phyloP scores from a whole-genome alignment of 2,329 filamentous ascomycete genomes.

The Aspergillus neotritici region DNA sequence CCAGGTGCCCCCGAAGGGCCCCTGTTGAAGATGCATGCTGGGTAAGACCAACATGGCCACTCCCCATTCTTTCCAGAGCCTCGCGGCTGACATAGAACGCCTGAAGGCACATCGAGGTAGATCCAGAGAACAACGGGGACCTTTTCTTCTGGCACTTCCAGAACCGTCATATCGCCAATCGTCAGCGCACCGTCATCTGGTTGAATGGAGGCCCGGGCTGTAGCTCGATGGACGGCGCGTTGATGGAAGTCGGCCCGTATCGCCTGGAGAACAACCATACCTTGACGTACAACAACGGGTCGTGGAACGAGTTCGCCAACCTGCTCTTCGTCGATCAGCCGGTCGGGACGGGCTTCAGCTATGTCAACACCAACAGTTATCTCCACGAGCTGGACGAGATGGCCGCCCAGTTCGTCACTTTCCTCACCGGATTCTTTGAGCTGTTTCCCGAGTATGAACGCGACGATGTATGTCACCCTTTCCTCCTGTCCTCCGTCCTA shows the following conservation, averaged over 20 bases:
- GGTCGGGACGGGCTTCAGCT: slow-evolving; percentile 94
- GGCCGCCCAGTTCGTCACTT: slow-evolving; percentile 79
- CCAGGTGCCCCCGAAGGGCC: slow-evolving; percentile 77
- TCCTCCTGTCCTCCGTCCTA: background rate
- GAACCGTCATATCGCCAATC: slow-evolving; percentile 90
- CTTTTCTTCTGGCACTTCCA: slow-evolving; percentile 98
- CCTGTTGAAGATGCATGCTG: slow-evolving; percentile 94
- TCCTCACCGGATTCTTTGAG: slow-evolving; percentile 85
- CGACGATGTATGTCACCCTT: slow-evolving; percentile 68
- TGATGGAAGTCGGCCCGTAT: slow-evolving; percentile 97
- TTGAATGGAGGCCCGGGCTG: slow-evolving; percentile 95
- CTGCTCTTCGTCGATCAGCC: slow-evolving; percentile 95
- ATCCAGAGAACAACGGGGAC: slow-evolving; percentile 78
- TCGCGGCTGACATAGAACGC: slow-evolving; percentile 8
- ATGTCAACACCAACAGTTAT: slow-evolving; percentile 83
- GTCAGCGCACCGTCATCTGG: slow-evolving; percentile 89
- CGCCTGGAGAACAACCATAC: slow-evolving; percentile 68
- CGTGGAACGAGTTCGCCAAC: slow-evolving; percentile 98
- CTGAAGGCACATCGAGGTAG: slow-evolving; percentile 75
- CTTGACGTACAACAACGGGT: slow-evolving; percentile 80
- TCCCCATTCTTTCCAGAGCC: too few relatives aligned
- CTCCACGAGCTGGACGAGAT: slow-evolving; percentile 80
- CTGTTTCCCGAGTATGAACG: slow-evolving; percentile 86
- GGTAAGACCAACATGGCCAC: slow-evolving; percentile 52
- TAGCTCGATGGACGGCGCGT: slow-evolving; percentile 90